A percentile compares a stretch with the other conserved stretches of the same genome.
These are phyloP conservation scores for Pecoramyces ruminantium DNA, from an alignment of 192 early-diverging fungal species.

Conservation along the genomic window DNA sequence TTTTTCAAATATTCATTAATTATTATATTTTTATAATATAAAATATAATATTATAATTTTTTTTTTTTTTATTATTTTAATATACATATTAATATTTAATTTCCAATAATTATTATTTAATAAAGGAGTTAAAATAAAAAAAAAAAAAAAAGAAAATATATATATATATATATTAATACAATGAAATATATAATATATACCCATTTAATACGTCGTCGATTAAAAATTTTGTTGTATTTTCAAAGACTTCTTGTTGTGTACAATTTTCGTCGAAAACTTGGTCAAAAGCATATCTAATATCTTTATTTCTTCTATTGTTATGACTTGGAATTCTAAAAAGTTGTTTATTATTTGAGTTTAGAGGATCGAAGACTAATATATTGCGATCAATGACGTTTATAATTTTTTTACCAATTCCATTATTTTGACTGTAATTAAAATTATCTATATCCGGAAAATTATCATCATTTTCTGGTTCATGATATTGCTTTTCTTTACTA, in stretches of 20 bases:
- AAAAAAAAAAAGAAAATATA: slow-evolving; percentile 46
- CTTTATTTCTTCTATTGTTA: slow-evolving; percentile 29
- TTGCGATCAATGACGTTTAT: neutral
- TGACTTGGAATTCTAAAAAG: neutral
- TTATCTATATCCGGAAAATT: neutral
- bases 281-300: slow-evolving; percentile 60
- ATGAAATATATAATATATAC: too few species aligned
- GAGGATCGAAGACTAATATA: neutral
- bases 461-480: neutral
- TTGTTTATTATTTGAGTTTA: neutral
- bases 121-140: slow-evolving; percentile 41
- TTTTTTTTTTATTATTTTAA: too few species aligned
- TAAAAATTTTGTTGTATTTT: neutral
- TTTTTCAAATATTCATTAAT: too few species aligned
- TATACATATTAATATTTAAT: too few species aligned
- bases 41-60: too few species aligned
- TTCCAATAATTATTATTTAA: slow-evolving; percentile 63
- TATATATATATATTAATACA: too few species aligned
- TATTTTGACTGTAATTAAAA: neutral
- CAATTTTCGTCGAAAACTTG: slow-evolving; percentile 51
- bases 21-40: too few species aligned
- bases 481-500: neutral
- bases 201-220: neutral
- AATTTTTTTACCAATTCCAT: neutral
- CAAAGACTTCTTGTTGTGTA: slow-evolving; percentile 47